Evolutionary conservation across 306 rosid genomes (phyloP), one percentile per base, ranked within the genome.

Genomic region (Trifolium pratense): DNA sequence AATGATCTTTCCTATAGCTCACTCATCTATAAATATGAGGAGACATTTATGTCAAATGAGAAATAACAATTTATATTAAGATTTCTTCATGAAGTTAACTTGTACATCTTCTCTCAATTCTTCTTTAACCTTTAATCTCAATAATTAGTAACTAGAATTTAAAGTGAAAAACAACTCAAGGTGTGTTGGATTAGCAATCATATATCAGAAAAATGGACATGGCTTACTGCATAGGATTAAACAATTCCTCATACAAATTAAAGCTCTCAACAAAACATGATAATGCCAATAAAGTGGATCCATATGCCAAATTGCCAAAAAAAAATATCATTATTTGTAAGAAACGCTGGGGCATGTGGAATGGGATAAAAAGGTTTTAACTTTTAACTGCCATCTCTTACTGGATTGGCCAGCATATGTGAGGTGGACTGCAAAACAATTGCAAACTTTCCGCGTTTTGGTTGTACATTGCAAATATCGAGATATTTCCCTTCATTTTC

Each of bases 151-250:
- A 57, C 55, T 37, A 58, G 60, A 55, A 73, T 71, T 64, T 43
- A 49, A 43, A 61, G 77, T 53, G 68, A 4, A 52, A 70, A 78
- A 55, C 70, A 70, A 48, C 58, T 31, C 52, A 29, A 26, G 64
- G 37, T 31, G n/a, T 26, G 46, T 55, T 34, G 21, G 39, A 73
- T 34, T 25, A 62, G 58, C 59, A 60, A 68, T 53, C 70, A 73
- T 78, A 52, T 73, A 78, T 68, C 37, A 68, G 43, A 68, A 71
- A 55, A 68, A 75, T 37, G 32, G 74, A 57, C 67, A 65, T 7
- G 16, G 57, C 39, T 51, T 67, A 32, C 68, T 64, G 52, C 75
- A 26, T 66, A 42, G 51, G 77, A 71, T 31, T 32, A 60, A 55
- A 48, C 25, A 68, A 67, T 31, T 72, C 15, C 39, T 79, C 39